These are phyloP conservation scores for Polyporus arcularius DNA, from an alignment of 768 basidiomycete genomes.

Conservation along the genomic window DNA sequence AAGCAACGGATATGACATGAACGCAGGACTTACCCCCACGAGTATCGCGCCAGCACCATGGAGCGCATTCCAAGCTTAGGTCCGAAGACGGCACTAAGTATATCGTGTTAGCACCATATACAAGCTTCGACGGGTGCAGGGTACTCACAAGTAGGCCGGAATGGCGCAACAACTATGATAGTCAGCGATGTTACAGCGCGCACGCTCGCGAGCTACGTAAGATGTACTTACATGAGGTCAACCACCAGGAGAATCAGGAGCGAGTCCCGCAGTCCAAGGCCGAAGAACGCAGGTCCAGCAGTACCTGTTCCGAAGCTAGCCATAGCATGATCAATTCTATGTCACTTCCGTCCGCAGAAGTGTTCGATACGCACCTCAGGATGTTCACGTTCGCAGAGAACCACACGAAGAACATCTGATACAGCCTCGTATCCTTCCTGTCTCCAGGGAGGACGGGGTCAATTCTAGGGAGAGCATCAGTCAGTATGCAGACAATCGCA, in stretches of 20 bases:
- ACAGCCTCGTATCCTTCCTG: slow-evolving; percentile 57
- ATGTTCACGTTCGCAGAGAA: slow-evolving; percentile 72
- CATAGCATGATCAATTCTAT: background rate
- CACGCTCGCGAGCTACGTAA: background rate
- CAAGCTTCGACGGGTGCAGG: background rate
- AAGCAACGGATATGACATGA: background rate
- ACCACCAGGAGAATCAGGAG: slow-evolving; percentile 42
- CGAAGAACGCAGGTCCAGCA: slow-evolving; percentile 51
- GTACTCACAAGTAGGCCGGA: slow-evolving; percentile 41
- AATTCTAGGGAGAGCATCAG: slow-evolving; percentile 39
- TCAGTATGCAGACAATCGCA: background rate
- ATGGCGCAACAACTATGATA: slow-evolving; percentile 32
- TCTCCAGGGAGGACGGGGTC: slow-evolving; percentile 51
- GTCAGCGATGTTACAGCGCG: background rate
- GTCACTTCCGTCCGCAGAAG: background rate
- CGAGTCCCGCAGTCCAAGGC: slow-evolving; percentile 45
- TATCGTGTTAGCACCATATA: background rate
- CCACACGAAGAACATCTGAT: slow-evolving; percentile 73
- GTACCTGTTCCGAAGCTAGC: slow-evolving; percentile 50
- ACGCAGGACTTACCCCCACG: slow-evolving; percentile 42
- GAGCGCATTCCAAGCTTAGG: slow-evolving; percentile 58
- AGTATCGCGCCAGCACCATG: slow-evolving; percentile 58
- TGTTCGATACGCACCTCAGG: slow-evolving; percentile 42
- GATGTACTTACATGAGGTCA: slow-evolving; percentile 43
- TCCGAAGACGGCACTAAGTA: slow-evolving; percentile 52